Evolutionary conservation across 2,329 filamentous ascomycete species (phyloP).

Genomic region (Monosporascus sp.): DNA sequence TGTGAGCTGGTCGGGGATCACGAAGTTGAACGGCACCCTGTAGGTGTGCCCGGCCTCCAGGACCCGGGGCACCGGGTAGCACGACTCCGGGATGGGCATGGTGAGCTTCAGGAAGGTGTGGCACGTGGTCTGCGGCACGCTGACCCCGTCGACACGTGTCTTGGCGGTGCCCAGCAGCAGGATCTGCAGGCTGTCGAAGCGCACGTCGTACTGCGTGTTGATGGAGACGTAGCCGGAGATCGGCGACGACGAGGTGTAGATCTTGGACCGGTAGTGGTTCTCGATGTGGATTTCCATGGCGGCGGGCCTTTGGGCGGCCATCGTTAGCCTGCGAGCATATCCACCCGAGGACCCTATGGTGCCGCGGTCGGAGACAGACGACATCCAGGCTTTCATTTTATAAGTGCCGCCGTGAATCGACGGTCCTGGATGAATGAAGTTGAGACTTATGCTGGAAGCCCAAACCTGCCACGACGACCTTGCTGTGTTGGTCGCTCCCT

Average conservation of each 20-base stretch:
- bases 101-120: constrained; percentile 40
- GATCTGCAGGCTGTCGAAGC: constrained; percentile 48
- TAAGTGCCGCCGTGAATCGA: too few species aligned
- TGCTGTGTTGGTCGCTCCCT: neutral
- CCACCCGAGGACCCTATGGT: constrained; percentile 7
- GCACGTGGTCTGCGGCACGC: constrained; percentile 40
- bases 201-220: constrained; percentile 37
- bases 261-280: constrained; percentile 48
- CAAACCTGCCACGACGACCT: neutral
- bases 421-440: too few species aligned
- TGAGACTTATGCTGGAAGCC: neutral
- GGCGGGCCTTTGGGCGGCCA: constrained; percentile 25
- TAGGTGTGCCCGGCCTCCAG: constrained; percentile 45
- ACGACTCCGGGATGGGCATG: constrained; percentile 36
- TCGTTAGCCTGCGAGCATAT: constrained; percentile 14
- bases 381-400: constrained; percentile 4
- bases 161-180: constrained; percentile 45
- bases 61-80: constrained; percentile 41
- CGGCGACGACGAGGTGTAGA: constrained; percentile 50
- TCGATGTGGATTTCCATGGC: constrained; percentile 45
- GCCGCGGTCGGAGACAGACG: constrained; percentile 9
- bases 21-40: constrained; percentile 53
- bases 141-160: constrained; percentile 47
- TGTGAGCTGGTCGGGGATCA: constrained; percentile 52
- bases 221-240: constrained; percentile 46